phyloP scores from a whole-genome alignment of 345 rosid species.

The Heritiera littoralis region DNA sequence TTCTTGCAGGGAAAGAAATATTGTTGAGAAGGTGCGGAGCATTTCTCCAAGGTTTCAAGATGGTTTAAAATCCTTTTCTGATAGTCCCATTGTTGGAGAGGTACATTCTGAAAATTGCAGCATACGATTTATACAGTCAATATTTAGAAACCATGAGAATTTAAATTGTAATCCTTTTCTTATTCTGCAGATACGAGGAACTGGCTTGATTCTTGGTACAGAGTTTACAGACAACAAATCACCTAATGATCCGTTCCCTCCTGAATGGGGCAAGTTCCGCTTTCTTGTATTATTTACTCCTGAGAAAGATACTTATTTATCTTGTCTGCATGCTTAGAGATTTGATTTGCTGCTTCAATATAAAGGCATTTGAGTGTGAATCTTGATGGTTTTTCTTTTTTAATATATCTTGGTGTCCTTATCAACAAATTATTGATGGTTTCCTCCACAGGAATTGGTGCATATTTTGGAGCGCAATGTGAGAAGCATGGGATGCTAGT shows the following conservation, averaged over 20 bases:
- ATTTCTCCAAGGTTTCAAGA: constrained; percentile 80
- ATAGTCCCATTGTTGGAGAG: constrained; percentile 93
- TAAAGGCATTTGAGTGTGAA: constrained; percentile 3
- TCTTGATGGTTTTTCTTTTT: not conserved
- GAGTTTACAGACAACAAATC: constrained; percentile 88
- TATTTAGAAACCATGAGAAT: not conserved
- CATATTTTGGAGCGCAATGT: constrained; percentile 87
- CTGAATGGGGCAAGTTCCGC: constrained; percentile 83
- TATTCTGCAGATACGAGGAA: constrained; percentile 76
- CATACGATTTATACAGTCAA: not conserved
- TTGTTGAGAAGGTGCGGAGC: constrained; percentile 54
- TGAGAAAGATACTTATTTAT: not conserved
- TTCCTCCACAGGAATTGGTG: constrained; percentile 64
- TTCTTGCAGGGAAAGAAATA: constrained; percentile 74
- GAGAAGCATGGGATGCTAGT: constrained; percentile 80
- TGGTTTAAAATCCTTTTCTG: constrained; percentile 74
- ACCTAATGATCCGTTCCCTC: constrained; percentile 81
- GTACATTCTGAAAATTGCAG: constrained; percentile 30
- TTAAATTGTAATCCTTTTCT: constrained; percentile 14
- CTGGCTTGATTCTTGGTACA: constrained; percentile 89
- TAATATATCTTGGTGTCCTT: not conserved
- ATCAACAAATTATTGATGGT: not conserved
- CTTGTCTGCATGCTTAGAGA: not conserved
- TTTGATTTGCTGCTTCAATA: not conserved
- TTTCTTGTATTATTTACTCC: constrained; percentile 3